phyloP scores from a whole-genome alignment of 306 rosid genomes.

The Senna tora region DNA sequence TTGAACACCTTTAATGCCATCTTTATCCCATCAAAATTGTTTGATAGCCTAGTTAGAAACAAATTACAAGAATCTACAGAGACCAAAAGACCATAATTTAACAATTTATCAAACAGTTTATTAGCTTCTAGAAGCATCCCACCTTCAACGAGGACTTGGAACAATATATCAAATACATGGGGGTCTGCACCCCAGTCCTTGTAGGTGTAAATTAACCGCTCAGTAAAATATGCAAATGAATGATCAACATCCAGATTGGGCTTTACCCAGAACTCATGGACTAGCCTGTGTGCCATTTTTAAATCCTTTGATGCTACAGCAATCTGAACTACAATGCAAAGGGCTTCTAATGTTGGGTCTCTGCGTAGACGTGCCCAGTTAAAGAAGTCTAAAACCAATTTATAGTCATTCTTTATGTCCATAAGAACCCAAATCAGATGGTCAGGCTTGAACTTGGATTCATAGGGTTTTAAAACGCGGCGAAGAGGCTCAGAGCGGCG shows the following conservation, averaged over 20 bases:
- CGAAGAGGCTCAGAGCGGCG: slow-evolving; percentile 74
- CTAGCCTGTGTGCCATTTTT: slow-evolving; percentile 58
- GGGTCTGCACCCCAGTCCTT: slow-evolving; percentile 87
- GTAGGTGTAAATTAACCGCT: slow-evolving; percentile 74
- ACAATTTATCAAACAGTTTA: slow-evolving; percentile 61
- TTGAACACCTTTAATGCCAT: slow-evolving; percentile 57
- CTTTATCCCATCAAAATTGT: slow-evolving; percentile 47
- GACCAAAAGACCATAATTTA: slow-evolving; percentile 63
- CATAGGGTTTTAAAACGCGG: slow-evolving; percentile 59
- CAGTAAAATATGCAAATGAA: slow-evolving; percentile 51
- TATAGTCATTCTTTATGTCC: slow-evolving; percentile 59
- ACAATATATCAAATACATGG: slow-evolving; percentile 69
- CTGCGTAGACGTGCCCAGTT: slow-evolving; percentile 69
- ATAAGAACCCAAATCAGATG: slow-evolving; percentile 80
- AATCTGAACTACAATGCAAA: slow-evolving; percentile 71
- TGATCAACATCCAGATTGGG: slow-evolving; percentile 46
- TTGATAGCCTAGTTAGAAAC: slow-evolving; percentile 57
- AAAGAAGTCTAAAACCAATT: slow-evolving; percentile 64
- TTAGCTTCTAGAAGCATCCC: slow-evolving; percentile 67
- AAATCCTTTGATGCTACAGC: slow-evolving; percentile 69
- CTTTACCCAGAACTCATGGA: slow-evolving; percentile 62
- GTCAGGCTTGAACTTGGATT: slow-evolving; percentile 57
- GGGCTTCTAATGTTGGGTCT: slow-evolving; percentile 64
- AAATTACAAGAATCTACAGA: slow-evolving; percentile 81
- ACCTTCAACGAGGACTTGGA: slow-evolving; percentile 74